Conservation (phyloP, 768 basidiomycete genomes). For the Neoboletus brunneissimus region DNA sequence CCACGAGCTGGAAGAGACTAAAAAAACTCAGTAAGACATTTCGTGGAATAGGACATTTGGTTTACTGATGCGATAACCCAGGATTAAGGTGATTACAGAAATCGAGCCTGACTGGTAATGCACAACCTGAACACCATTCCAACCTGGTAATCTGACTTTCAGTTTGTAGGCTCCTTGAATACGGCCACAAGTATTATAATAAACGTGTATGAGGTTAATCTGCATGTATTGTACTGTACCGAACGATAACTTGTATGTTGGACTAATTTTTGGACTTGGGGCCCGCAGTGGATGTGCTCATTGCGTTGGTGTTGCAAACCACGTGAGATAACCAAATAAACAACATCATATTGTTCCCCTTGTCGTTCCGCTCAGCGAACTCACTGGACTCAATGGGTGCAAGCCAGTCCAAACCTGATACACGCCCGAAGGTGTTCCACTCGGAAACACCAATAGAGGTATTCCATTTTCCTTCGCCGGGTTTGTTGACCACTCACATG, state of each 20-base stretch:
- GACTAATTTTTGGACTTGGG: not conserved
- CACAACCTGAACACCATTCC: not conserved
- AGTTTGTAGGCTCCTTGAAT: constrained; percentile 42
- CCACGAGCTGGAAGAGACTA: constrained; percentile 96
- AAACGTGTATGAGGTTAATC: constrained; percentile 19
- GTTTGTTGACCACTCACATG: constrained; percentile 5
- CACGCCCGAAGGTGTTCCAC: constrained; percentile 56
- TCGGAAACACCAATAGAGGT: constrained; percentile 56
- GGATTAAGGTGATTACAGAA: constrained; percentile 90
- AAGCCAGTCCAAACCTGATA: constrained; percentile 57
- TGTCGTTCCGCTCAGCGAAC: not conserved
- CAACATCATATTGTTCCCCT: not conserved
- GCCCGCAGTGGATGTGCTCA: not conserved
- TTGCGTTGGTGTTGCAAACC: not conserved
- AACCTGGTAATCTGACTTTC: constrained; percentile 1
- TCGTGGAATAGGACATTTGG: not conserved
- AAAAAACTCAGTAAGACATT: constrained; percentile 76
- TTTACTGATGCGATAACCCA: constrained; percentile 30
- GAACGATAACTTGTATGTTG: not conserved
- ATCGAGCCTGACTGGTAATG: constrained; percentile 91
- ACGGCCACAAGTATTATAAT: constrained; percentile 47
- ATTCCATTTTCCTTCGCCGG: constrained; percentile 7
- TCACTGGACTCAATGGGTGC: constrained; percentile 54
- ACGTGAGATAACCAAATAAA: constrained; percentile 14
- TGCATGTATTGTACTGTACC: not conserved